A percentile compares a stretch with the other conserved stretches of the same genome.
phyloP scores from a whole-genome alignment of 352 stramenopile genomes.

The Phytophthora vignae region DNA sequence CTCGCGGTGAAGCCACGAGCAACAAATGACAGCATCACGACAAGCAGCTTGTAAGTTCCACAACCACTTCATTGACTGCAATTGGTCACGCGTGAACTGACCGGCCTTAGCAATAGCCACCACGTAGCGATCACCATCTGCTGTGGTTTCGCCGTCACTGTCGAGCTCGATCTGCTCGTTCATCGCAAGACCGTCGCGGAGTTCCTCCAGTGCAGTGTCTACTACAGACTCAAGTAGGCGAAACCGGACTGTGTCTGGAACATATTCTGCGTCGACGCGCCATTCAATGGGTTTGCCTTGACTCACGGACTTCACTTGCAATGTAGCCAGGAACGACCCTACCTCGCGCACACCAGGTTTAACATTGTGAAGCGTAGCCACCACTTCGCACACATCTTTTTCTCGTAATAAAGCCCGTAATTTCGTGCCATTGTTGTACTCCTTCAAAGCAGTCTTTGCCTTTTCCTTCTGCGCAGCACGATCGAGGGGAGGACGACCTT shows the following conservation, averaged over 20 bases:
- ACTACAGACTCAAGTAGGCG: too few species aligned
- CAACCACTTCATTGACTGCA: constrained; percentile 9
- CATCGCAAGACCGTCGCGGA: too few species aligned
- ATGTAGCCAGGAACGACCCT: not conserved
- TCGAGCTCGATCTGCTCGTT: too few species aligned
- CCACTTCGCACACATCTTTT: not conserved
- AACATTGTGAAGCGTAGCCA: not conserved
- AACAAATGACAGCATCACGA: too few species aligned
- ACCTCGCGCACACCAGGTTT: not conserved
- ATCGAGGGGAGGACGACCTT: not conserved
- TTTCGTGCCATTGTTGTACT: not conserved
- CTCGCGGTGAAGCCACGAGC: too few species aligned
- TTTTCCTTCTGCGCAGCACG: not conserved
- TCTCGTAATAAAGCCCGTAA: not conserved
- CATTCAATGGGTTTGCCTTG: not conserved
- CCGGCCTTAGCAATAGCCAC: not conserved
- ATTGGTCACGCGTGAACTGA: not conserved
- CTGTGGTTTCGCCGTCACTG: not conserved
- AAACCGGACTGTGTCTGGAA: not conserved
- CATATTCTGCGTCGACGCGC: not conserved
- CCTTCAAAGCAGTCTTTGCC: not conserved
- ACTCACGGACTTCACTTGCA: not conserved
- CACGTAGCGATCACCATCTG: not conserved
- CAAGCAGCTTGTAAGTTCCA: too few species aligned
- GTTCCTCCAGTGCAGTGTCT: too few species aligned